A percentile compares a stretch with the other conserved stretches of the same genome.
Evolutionary conservation across 2,329 filamentous ascomycete genomes (phyloP).

Genomic region (Volutella citrinella): DNA sequence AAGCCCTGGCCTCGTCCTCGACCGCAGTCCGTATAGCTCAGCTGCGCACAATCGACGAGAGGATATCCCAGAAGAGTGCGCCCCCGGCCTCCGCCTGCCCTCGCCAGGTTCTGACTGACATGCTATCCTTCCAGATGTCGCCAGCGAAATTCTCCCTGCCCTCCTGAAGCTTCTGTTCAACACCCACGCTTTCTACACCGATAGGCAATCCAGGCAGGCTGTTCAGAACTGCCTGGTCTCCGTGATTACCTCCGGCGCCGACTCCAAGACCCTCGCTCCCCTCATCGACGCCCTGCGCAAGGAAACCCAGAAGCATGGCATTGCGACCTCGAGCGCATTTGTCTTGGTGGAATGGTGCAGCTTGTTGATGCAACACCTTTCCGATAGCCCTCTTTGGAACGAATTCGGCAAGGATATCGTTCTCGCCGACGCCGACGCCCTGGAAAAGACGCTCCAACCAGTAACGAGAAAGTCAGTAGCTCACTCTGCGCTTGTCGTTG

Average conservation of each 20-base stretch:
- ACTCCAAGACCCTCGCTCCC: constrained; percentile 55
- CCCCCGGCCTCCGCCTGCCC: constrained; percentile 7
- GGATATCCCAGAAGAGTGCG: constrained; percentile 53
- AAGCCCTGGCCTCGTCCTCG: constrained; percentile 59
- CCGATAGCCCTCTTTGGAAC: constrained; percentile 60
- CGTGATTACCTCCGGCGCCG: constrained; percentile 57
- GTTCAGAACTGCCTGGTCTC: constrained; percentile 76
- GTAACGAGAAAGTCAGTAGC: constrained; percentile 61
- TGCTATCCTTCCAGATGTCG: constrained; percentile 37
- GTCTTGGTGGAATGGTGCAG: constrained; percentile 90
- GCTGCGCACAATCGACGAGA: constrained; percentile 55
- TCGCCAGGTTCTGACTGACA: constrained; percentile 9
- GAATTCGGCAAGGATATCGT: constrained; percentile 65
- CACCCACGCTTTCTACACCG: constrained; percentile 83
- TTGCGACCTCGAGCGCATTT: constrained; percentile 79
- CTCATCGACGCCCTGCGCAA: constrained; percentile 66
- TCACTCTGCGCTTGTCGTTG: constrained; percentile 72
- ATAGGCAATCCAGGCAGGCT: constrained; percentile 78
- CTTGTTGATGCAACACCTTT: constrained; percentile 70
- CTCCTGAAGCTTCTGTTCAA: constrained; percentile 75
- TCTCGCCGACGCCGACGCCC: constrained; percentile 64
- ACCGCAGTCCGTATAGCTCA: constrained; percentile 53
- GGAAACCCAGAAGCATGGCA: constrained; percentile 72
- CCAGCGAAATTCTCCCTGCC: constrained; percentile 46
- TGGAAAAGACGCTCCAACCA: constrained; percentile 76